Evolutionary conservation across 1,139 yeast genomes (phyloP), one percentile per base, ranked within the genome.

Genomic region (Hyphopichia fennica): DNA sequence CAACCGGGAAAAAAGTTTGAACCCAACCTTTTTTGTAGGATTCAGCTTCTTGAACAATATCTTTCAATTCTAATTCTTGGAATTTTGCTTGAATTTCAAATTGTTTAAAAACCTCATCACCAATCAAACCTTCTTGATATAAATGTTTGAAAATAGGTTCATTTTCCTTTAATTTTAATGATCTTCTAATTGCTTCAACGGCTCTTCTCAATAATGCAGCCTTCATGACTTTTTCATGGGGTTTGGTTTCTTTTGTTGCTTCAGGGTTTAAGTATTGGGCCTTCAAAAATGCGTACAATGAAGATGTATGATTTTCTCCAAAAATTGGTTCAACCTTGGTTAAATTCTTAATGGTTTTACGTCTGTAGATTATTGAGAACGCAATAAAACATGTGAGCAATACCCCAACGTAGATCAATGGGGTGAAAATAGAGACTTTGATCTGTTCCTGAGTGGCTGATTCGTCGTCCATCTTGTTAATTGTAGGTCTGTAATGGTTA

Each of bases 41-140:
- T 57, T 88, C 90, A 38, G 95, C 88, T 63, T 89, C 96, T 43
- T 62, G 68, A n/a, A 87, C 84, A 42, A 90, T 75, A 44, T 85
- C 91, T 60, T 83, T 79, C 52, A 93, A 69, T 60, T 93, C 99
- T 27, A 85, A 59, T 56, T 90, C 95, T 53, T 85, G 86, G 49
- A 89, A 63, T 63, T 89, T 88, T 47, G 79, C 80, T 52, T 89
- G 90, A 40, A 89, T 75, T 52, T 82, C 84, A 63, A 78, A 90
- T 54, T 95, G 84, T 60, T 86, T 85, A 76, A 80, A 87, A 37
- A 87, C 72, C 44, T 87, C 95, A 56, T 93, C 98, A 29, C 97
- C 97, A 48, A 93, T 83, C 28, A 91, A 81, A 1, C 98, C 98
- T 42, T 81, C 82, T 57, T 91, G 95, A 60, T 90, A 91, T 48